A percentile compares a stretch with the other conserved stretches of the same genome.
phyloP scores from a whole-genome alignment of 2,329 filamentous ascomycete genomes.

The Claviceps spartinae region DNA sequence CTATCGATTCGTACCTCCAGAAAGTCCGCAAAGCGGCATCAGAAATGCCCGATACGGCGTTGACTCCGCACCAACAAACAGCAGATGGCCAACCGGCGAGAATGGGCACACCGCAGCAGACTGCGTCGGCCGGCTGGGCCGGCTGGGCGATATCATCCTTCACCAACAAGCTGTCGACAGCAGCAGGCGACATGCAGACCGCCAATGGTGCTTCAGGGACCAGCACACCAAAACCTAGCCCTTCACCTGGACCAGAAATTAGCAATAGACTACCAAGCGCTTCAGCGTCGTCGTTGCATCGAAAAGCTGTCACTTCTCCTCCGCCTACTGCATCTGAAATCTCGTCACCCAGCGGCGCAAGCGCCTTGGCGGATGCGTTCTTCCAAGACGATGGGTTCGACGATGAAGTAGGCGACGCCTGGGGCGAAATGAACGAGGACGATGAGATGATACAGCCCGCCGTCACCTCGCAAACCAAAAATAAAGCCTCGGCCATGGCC shows the following conservation, averaged over 20 bases:
- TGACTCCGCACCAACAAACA: slow-evolving; percentile 52
- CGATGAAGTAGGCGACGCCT: slow-evolving; percentile 53
- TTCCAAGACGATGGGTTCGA: slow-evolving; percentile 43
- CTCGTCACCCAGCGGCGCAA: slow-evolving; percentile 31
- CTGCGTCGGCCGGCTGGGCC: slow-evolving; percentile 52
- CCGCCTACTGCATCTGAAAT: slow-evolving; percentile 31
- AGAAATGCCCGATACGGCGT: slow-evolving; percentile 64
- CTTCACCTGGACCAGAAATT: slow-evolving; percentile 26
- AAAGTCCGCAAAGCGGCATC: slow-evolving; percentile 67
- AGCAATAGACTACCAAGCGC: slow-evolving; percentile 26
- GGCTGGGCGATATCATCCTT: slow-evolving; percentile 99
- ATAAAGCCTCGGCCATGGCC: slow-evolving; percentile 20
- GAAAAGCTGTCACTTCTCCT: slow-evolving; percentile 44
- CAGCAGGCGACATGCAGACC: slow-evolving; percentile 72
- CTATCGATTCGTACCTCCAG: slow-evolving; percentile 72
- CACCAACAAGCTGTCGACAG: slow-evolving; percentile 79
- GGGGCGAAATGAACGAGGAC: slow-evolving; percentile 56
- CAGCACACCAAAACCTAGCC: slow-evolving; percentile 26
- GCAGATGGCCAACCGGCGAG: slow-evolving; percentile 45
- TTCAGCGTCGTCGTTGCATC: slow-evolving; percentile 45
- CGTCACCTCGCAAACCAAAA: slow-evolving; percentile 8
- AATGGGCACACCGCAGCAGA: slow-evolving; percentile 65
- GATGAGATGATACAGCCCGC: slow-evolving; percentile 28
- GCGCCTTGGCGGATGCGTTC: slow-evolving; percentile 33
- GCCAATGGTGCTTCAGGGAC: slow-evolving; percentile 28